A percentile compares a stretch with the other conserved stretches of the same genome.
Conservation (phyloP, 495 filamentous ascomycete genomes). For the Lophiotrema nucula region DNA sequence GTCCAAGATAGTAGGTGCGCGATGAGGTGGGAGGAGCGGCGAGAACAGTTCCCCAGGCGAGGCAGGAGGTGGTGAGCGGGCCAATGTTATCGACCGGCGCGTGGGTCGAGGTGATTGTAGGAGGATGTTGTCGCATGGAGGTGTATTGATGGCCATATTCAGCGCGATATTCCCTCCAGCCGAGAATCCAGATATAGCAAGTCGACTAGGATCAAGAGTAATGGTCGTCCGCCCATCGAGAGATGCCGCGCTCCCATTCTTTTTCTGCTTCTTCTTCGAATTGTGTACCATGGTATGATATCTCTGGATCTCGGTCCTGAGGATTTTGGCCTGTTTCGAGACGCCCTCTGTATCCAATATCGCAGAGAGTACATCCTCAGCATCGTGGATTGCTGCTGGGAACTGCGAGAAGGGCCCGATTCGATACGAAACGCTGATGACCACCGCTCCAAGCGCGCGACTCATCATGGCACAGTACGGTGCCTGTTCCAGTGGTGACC, state of each 20-base stretch:
- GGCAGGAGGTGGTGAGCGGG: neutral
- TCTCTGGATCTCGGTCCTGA: conserved; percentile 31
- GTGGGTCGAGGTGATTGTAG: conserved; percentile 8
- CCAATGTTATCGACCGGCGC: neutral
- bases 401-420: conserved; percentile 35
- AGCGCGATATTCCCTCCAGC: conserved; percentile 41
- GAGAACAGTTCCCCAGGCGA: conserved; percentile 17
- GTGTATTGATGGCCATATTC: conserved; percentile 37
- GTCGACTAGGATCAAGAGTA: conserved; percentile 34
- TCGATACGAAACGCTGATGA: conserved; percentile 39
- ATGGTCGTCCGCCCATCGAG: conserved; percentile 21
- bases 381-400: conserved; percentile 37
- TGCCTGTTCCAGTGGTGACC: conserved; percentile 34
- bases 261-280: neutral
- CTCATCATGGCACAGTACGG: conserved; percentile 35
- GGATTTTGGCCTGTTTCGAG: conserved; percentile 18
- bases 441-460: conserved; percentile 26
- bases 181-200: conserved; percentile 40
- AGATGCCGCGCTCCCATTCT: neutral
- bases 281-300: conserved; percentile 35
- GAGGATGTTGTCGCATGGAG: conserved; percentile 11
- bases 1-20: conserved; percentile 9
- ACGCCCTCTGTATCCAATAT: conserved; percentile 30
- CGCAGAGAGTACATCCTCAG: conserved; percentile 35
- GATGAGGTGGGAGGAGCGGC: conserved; percentile 27